These are phyloP conservation scores for Backusella westeae DNA, from an alignment of 192 early-diverging fungal genomes.

Conservation along the genomic window DNA sequence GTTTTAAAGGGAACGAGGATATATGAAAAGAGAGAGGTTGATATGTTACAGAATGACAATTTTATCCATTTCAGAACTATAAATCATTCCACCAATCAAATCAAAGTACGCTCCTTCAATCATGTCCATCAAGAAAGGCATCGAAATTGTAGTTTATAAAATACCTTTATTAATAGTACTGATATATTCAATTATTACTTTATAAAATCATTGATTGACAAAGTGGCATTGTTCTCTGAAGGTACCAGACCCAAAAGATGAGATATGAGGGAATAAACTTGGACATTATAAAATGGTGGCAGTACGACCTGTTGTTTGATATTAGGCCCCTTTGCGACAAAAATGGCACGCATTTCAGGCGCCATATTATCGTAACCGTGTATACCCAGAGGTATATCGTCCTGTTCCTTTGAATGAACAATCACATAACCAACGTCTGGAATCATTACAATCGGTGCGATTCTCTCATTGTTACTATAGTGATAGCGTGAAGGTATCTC, in stretches of 20 bases:
- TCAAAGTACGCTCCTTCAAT: neutral
- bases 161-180: neutral
- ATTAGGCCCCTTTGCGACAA: conserved; percentile 72
- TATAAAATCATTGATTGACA: neutral
- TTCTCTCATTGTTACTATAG: conserved; percentile 61
- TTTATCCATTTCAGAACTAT: neutral
- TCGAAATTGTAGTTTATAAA: neutral
- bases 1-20: neutral
- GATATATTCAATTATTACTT: no score
- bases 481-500: conserved; percentile 75
- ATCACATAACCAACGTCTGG: conserved; percentile 67
- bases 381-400: conserved; percentile 46
- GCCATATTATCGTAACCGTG: conserved; percentile 85
- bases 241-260: conserved; percentile 53
- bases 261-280: conserved; percentile 68
- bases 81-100: neutral
- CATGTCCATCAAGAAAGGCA: no score
- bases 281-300: conserved; percentile 63
- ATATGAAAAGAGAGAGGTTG: neutral
- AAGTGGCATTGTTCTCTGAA: conserved; percentile 74
- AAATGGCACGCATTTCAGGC: conserved; percentile 81
- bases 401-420: conserved; percentile 29
- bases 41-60: neutral
- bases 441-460: conserved; percentile 71
- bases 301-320: conserved; percentile 21